These are phyloP conservation scores for Pholiota molesta DNA, from an alignment of 768 basidiomycete species.

Conservation along the genomic window DNA sequence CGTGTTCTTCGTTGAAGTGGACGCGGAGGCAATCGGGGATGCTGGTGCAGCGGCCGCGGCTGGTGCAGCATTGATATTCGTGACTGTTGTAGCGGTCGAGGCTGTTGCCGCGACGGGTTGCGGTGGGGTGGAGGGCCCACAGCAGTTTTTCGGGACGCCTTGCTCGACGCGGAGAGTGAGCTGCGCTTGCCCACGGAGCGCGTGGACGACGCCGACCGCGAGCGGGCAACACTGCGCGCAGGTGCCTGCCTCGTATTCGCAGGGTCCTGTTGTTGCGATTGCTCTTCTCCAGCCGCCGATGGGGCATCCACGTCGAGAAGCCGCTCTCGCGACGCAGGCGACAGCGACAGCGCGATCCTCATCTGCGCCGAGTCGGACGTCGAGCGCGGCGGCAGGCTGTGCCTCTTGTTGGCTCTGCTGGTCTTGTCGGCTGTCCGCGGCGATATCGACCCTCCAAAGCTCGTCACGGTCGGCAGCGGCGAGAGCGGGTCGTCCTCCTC, in stretches of 20 bases:
- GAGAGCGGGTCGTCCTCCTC: conserved; percentile 18
- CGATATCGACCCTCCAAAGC: not conserved
- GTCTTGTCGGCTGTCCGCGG: not conserved
- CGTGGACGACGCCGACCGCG: not conserved
- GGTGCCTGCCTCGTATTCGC: not conserved
- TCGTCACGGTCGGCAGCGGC: conserved; percentile 12
- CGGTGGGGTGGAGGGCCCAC: not conserved
- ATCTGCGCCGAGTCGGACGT: conserved; percentile 11
- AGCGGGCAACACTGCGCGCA: not conserved
- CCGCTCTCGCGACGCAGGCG: not conserved
- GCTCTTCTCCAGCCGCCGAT: not conserved
- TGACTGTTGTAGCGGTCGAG: not conserved
- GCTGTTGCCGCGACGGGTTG: not conserved
- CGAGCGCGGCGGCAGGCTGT: conserved; percentile 17
- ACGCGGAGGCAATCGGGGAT: not conserved
- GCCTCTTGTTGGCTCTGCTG: conserved; percentile 12
- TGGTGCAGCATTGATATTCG: not conserved
- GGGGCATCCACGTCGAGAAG: not conserved
- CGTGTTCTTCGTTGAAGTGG: not conserved
- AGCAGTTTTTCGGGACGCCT: not conserved
- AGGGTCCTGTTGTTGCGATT: not conserved
- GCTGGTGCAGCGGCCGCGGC: not conserved
- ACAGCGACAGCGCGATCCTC: conserved; percentile 10
- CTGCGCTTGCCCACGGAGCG: not conserved
- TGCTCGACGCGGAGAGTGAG: not conserved